Percentiles rank a stretch among this genome's conserved stretches.
Evolutionary conservation across 2,329 filamentous ascomycete species (phyloP).

Genomic region (Trichoderma lentiforme): DNA sequence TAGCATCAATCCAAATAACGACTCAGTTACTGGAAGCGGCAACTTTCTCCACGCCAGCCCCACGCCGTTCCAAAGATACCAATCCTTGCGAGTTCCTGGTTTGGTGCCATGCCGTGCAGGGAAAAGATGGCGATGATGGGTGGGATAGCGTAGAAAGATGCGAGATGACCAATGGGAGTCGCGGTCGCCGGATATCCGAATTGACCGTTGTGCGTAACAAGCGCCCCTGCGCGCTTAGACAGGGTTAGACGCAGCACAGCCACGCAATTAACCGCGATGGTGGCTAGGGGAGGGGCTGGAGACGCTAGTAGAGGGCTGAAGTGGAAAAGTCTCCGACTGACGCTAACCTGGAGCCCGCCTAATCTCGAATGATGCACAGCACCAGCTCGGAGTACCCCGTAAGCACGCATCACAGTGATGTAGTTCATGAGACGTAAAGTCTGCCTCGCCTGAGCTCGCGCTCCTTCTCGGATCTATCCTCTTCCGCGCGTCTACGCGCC

Average conservation of each 20-base stretch:
- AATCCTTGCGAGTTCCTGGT: not conserved
- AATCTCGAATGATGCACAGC: not conserved
- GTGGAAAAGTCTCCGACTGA: not conserved
- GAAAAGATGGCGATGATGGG: not conserved
- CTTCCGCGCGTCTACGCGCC: slow-evolving; percentile 3
- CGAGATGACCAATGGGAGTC: not conserved
- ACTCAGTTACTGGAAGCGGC: not conserved
- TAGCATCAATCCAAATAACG: not conserved
- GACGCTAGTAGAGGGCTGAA: not conserved
- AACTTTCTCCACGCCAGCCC: not conserved
- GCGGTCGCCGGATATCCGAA: not conserved
- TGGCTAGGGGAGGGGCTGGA: not conserved
- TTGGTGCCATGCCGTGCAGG: not conserved
- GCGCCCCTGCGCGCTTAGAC: not conserved
- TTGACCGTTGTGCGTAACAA: not conserved
- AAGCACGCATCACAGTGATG: not conserved
- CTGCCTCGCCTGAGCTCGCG: not conserved
- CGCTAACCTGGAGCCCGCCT: not conserved
- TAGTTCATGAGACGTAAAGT: not conserved
- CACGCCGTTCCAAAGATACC: not conserved
- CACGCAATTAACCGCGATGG: not conserved
- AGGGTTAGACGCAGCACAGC: not conserved
- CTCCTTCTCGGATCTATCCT: slow-evolving; percentile 1
- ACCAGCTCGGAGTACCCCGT: not conserved
- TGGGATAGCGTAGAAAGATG: not conserved